These are phyloP conservation scores for Ophiocordyceps camponoti-floridani DNA, from an alignment of 2,329 filamentous ascomycete species.

Conservation along the genomic window DNA sequence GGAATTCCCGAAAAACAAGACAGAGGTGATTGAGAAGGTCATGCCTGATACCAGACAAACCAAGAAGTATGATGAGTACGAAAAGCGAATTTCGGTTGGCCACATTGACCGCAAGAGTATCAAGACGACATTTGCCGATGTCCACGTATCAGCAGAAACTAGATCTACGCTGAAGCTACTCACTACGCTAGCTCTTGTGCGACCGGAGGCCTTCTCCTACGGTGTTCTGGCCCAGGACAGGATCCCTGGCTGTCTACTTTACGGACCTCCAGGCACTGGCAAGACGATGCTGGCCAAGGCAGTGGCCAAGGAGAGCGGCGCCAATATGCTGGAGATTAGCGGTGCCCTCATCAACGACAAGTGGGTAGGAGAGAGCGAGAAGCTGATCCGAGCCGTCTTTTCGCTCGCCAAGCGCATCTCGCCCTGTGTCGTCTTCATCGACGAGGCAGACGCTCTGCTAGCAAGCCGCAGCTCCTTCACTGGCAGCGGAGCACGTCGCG, in stretches of 20 bases:
- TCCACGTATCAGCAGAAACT: conserved; percentile 67
- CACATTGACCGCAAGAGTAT: conserved; percentile 71
- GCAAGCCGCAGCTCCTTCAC: conserved; percentile 52
- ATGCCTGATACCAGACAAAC: conserved; percentile 1
- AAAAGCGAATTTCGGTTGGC: conserved; percentile 65
- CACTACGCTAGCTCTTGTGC: conserved; percentile 69
- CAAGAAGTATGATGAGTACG: conserved; percentile 49
- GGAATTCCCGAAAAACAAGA: conserved; percentile 8
- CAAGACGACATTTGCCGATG: conserved; percentile 70
- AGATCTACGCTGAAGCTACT: conserved; percentile 77
- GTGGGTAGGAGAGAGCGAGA: conserved; percentile 91
- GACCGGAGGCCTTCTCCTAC: conserved; percentile 91
- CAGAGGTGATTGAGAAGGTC: conserved; percentile 1
- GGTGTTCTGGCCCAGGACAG: conserved; percentile 82
- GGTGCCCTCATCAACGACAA: conserved; percentile 90
- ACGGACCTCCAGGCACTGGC: conserved; percentile 70
- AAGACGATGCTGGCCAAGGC: conserved; percentile 55
- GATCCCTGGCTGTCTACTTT: conserved; percentile 75
- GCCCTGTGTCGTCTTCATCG: conserved; percentile 89
- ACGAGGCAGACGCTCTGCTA: conserved; percentile 88
- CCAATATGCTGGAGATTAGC: conserved; percentile 69
- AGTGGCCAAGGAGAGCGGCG: conserved; percentile 49
- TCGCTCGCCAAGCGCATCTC: conserved; percentile 77
- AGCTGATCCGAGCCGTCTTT: conserved; percentile 88
- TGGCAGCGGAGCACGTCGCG: conserved; percentile 56